Evolutionary conservation across 176 grass and related monocot species (phyloP).

Genomic region (Alopecurus myosuroides): DNA sequence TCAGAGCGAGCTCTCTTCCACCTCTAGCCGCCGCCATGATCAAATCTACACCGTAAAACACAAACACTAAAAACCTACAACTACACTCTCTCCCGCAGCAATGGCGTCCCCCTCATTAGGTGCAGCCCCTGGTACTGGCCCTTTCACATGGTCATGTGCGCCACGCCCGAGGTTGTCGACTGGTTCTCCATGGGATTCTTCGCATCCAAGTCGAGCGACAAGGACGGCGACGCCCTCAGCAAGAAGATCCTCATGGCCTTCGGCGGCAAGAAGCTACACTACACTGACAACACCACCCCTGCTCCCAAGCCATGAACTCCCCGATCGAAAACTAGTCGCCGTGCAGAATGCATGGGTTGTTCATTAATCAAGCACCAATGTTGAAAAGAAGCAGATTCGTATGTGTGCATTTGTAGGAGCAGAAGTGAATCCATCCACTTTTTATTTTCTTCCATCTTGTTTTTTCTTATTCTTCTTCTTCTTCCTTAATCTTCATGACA

Average conservation of each 20-base stretch:
- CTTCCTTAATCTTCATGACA: no score
- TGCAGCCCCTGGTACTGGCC: conserved; percentile 95
- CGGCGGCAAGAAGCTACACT: conserved; percentile 55
- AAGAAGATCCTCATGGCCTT: conserved; percentile 64
- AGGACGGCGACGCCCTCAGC: conserved; percentile 40
- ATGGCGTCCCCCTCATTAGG: no score
- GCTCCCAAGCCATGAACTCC: neutral
- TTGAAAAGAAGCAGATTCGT: neutral
- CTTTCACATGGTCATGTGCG: conserved; percentile 74
- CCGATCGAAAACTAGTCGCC: no score
- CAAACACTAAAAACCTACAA: no score
- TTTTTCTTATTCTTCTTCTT: no score
- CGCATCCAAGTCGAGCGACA: conserved; percentile 37
- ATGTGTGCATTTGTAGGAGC: no score
- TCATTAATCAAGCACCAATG: neutral
- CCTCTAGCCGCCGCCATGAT: no score
- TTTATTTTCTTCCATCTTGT: no score
- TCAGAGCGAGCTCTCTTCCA: no score
- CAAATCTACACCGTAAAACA: no score
- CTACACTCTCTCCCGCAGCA: no score
- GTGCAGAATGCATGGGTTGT: neutral
- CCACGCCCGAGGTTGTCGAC: conserved; percentile 64
- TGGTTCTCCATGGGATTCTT: conserved; percentile 68
- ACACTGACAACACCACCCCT: conserved; percentile 32
- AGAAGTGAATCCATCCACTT: no score